phyloP scores from a whole-genome alignment of 73 alveolate genomes.

The Effrenium voratum region DNA sequence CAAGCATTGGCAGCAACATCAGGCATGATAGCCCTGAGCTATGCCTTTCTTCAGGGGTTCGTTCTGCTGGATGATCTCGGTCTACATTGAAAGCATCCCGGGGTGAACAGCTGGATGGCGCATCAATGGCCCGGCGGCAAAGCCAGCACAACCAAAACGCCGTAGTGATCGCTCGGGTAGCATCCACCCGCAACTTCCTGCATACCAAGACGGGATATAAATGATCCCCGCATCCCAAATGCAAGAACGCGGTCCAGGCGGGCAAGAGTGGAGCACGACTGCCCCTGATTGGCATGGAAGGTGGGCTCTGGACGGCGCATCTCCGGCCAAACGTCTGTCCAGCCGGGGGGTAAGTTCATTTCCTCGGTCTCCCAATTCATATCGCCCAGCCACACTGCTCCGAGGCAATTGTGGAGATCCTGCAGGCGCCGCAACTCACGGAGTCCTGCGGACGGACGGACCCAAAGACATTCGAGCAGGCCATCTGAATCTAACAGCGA shows the following conservation, averaged over 20 bases:
- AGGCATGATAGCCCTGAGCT: no score
- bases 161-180: constrained; percentile 80
- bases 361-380: constrained; percentile 60
- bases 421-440: background rate
- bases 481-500: background rate
- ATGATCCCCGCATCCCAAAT: background rate
- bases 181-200: background rate
- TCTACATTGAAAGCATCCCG: background rate
- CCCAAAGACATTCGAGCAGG: background rate
- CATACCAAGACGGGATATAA: constrained; percentile 20
- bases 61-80: background rate
- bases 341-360: background rate
- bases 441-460: background rate
- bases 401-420: background rate
- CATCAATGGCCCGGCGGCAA: background rate
- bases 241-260: constrained; percentile 72
- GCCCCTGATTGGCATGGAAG: constrained; percentile 57
- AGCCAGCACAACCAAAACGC: constrained; percentile 21
- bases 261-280: background rate
- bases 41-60: no score
- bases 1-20: no score
- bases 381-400: constrained; percentile 77
- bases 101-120: no score
- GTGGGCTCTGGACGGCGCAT: constrained; percentile 3
- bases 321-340: constrained; percentile 57